phyloP scores from a whole-genome alignment of 2,329 filamentous ascomycete genomes.

The Xylariaceae sp. region DNA sequence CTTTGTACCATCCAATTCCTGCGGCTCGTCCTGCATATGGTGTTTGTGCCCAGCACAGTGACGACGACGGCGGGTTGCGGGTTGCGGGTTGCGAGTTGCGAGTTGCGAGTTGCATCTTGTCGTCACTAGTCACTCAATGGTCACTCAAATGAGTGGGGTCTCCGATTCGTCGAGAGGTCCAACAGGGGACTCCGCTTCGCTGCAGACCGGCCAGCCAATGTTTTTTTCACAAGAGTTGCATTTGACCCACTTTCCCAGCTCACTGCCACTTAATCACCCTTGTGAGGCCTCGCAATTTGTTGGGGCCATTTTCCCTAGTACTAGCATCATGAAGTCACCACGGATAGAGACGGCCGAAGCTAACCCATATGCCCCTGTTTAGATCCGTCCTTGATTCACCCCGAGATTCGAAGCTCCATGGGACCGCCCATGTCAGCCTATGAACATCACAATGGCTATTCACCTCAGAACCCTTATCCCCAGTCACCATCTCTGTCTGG shows the following conservation, averaged over 20 bases:
- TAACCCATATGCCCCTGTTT: slow-evolving; percentile 21
- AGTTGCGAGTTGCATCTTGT: slow-evolving; percentile 10
- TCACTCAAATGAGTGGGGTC: slow-evolving; percentile 5
- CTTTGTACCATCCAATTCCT: background rate
- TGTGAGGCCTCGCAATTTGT: slow-evolving; percentile 17
- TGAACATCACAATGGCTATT: slow-evolving; percentile 42
- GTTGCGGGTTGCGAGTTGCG: background rate
- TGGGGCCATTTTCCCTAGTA: slow-evolving; percentile 4
- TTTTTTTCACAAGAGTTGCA: slow-evolving; percentile 14
- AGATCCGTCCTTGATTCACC: slow-evolving; percentile 55
- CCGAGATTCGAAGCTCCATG: slow-evolving; percentile 46
- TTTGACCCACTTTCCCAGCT: slow-evolving; percentile 5
- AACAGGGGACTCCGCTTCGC: slow-evolving; percentile 18
- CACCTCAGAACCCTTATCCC: slow-evolving; percentile 45
- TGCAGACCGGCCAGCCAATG: slow-evolving; percentile 8
- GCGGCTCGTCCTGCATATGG: too few relatives aligned
- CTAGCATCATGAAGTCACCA: background rate
- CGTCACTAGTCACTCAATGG: background rate
- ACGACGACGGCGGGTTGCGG: too few relatives aligned
- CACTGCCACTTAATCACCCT: slow-evolving; percentile 6
- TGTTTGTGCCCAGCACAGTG: too few relatives aligned
- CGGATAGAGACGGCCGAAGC: slow-evolving; percentile 27
- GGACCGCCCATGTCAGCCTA: slow-evolving; percentile 43
- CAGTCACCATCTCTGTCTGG: slow-evolving; percentile 61
- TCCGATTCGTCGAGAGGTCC: slow-evolving; percentile 11